Evolutionary conservation across 2,329 filamentous ascomycete genomes (phyloP).

Genomic region (Ophiostoma montium): DNA sequence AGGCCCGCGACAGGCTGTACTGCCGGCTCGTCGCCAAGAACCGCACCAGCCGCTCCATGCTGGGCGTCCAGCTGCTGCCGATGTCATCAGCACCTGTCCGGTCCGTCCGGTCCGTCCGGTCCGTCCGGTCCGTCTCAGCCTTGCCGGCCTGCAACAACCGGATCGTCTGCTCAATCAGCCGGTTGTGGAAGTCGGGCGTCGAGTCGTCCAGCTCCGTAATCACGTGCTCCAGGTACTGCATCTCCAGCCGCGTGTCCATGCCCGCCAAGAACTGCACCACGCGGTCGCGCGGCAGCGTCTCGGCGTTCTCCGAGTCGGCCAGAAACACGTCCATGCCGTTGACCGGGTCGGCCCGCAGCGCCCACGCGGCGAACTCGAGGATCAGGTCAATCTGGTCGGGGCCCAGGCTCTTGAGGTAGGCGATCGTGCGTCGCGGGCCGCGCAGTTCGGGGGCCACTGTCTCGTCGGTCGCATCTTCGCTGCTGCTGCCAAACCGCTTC

Average conservation of each 20-base stretch:
- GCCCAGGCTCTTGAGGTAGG: slow-evolving; percentile 78
- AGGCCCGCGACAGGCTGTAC: slow-evolving; percentile 68
- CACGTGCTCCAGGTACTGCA: slow-evolving; percentile 79
- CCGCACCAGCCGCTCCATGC: slow-evolving; percentile 52
- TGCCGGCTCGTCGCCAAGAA: slow-evolving; percentile 66
- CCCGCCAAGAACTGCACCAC: slow-evolving; percentile 61
- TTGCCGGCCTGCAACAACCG: slow-evolving; percentile 38
- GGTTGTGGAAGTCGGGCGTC: slow-evolving; percentile 77
- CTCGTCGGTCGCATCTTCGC: not conserved
- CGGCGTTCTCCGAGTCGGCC: slow-evolving; percentile 87
- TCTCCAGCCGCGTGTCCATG: slow-evolving; percentile 58
- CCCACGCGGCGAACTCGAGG: slow-evolving; percentile 84
- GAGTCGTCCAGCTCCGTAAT: slow-evolving; percentile 75
- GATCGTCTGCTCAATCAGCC: slow-evolving; percentile 55
- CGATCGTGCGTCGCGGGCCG: slow-evolving; percentile 71
- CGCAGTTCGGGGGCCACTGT: slow-evolving; percentile 38
- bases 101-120: not conserved
- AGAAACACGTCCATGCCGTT: slow-evolving; percentile 87
- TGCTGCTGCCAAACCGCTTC: slow-evolving; percentile 53
- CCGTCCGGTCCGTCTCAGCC: not conserved
- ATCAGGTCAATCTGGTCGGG: slow-evolving; percentile 83
- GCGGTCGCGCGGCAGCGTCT: slow-evolving; percentile 64
- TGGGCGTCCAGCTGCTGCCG: slow-evolving; percentile 36
- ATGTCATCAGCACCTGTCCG: too few relatives aligned
- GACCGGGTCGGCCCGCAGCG: slow-evolving; percentile 54